Evolutionary conservation across 345 rosid genomes (phyloP), one percentile per base, ranked within the genome.

Genomic region (Gossypium stocksii): DNA sequence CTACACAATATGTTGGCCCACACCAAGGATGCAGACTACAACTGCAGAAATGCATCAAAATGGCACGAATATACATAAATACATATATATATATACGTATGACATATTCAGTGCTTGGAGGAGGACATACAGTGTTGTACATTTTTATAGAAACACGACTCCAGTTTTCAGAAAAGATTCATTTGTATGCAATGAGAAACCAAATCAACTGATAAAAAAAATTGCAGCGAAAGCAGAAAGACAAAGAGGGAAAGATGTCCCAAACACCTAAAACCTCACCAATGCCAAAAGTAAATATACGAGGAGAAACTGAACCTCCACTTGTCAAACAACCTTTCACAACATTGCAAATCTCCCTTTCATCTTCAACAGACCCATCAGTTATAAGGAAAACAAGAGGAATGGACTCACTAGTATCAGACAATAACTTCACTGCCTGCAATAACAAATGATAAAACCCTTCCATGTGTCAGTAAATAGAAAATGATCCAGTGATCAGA

Each of bases 341-440:
- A 11, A 76, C 76, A 74, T 79, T 82, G 87, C 97, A 93, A 75
- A 95, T 91, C 66, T 85, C 88, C 82, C 86, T 87, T 80, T 95
- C 99, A 77, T 95, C 84, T 72, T 91, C 92, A 66, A 93, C 93
- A 76, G 92, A 61, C 53, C 99, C 99, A 81, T 95, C 99, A 58
- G 99, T 88, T 64, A 95, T 86, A 22, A 95, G 91, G 80, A 93
- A 88, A 73, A 95, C 84, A 49, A 90, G 77, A 77, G 99, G 97
- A 71, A 89, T 78, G 27, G 91, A 88, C 71, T 74, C 81, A 7
- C 44, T 80, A 67, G 88, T 27, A 48, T 88, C 90, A 17, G 89
- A 84, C 71, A 95, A 80, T 79, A 95, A 77, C 67, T 87, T 87
- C 83, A 91, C 80, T 29, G 99, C 98, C 99, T 95, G 80, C 76